phyloP scores from a whole-genome alignment of 495 filamentous ascomycete genomes.

The Hypoxylon perforatum region DNA sequence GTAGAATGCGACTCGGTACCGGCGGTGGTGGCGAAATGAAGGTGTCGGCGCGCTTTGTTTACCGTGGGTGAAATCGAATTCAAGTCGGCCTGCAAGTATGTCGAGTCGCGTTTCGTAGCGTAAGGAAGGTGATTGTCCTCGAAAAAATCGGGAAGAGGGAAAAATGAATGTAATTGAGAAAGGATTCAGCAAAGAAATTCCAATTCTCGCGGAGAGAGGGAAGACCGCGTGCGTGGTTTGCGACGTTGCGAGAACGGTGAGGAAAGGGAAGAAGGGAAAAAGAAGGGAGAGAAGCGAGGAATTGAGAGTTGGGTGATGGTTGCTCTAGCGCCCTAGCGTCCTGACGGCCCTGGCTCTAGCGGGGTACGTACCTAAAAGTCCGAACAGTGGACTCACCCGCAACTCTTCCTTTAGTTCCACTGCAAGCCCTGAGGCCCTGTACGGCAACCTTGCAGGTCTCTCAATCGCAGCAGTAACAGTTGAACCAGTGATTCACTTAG shows the following conservation, averaged over 20 bases:
- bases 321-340: background rate
- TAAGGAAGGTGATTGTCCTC: conserved; percentile 43
- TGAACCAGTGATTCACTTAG: background rate
- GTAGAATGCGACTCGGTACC: conserved; percentile 30
- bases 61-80: conserved; percentile 30
- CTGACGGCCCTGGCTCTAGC: too few relatives aligned
- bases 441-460: too few relatives aligned
- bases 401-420: too few relatives aligned
- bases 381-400: too few relatives aligned
- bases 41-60: conserved; percentile 35
- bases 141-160: conserved; percentile 33
- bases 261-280: conserved; percentile 38
- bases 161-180: conserved; percentile 49
- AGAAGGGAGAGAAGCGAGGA: conserved; percentile 30
- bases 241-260: conserved; percentile 48
- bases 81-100: conserved; percentile 23
- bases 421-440: too few relatives aligned
- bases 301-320: background rate
- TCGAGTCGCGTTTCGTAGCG: conserved; percentile 33
- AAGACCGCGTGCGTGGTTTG: conserved; percentile 42
- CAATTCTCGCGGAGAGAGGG: conserved; percentile 37
- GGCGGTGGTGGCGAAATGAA: conserved; percentile 29
- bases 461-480: background rate
- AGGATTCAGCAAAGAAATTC: conserved; percentile 42
- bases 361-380: too few relatives aligned